phyloP scores from a whole-genome alignment of 768 basidiomycete species.

The Auricularia sp. region DNA sequence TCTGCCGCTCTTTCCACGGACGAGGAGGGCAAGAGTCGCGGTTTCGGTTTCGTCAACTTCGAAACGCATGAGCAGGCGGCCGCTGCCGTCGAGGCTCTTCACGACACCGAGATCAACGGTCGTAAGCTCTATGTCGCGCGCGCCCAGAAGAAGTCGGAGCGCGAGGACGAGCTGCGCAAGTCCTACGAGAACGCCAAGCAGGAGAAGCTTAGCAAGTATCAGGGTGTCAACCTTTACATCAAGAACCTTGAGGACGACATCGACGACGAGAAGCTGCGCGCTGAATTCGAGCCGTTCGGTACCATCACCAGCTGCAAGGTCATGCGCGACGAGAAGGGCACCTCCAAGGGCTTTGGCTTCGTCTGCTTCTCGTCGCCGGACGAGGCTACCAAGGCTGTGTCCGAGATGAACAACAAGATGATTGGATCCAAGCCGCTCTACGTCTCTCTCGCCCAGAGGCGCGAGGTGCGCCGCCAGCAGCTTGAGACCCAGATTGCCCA shows the following conservation, averaged over 20 bases:
- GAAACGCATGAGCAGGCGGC: conserved; percentile 88
- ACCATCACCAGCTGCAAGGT: conserved; percentile 98
- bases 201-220: conserved; percentile 97
- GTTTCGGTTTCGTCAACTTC: conserved; percentile 98
- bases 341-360: conserved; percentile 95
- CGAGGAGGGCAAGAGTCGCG: conserved; percentile 87
- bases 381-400: conserved; percentile 97
- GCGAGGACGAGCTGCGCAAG: conserved; percentile 90
- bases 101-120: conserved; percentile 77
- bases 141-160: conserved; percentile 97
- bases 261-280: conserved; percentile 93
- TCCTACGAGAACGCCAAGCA: conserved; percentile 92
- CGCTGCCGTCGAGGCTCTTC: conserved; percentile 77
- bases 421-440: conserved; percentile 97
- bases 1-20: conserved; percentile 80
- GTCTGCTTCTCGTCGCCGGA: conserved; percentile 98
- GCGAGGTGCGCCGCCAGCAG: conserved; percentile 95
- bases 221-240: conserved; percentile 98
- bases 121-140: conserved; percentile 91
- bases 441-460: conserved; percentile 96
- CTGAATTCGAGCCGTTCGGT: conserved; percentile 94
- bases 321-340: conserved; percentile 93
- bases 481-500: conserved; percentile 98
- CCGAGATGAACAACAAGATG: conserved; percentile 99
- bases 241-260: conserved; percentile 99